A percentile compares a stretch with the other conserved stretches of the same genome.
phyloP scores from a whole-genome alignment of 108 stramenopile genomes.

The Skeletonema costatum region DNA sequence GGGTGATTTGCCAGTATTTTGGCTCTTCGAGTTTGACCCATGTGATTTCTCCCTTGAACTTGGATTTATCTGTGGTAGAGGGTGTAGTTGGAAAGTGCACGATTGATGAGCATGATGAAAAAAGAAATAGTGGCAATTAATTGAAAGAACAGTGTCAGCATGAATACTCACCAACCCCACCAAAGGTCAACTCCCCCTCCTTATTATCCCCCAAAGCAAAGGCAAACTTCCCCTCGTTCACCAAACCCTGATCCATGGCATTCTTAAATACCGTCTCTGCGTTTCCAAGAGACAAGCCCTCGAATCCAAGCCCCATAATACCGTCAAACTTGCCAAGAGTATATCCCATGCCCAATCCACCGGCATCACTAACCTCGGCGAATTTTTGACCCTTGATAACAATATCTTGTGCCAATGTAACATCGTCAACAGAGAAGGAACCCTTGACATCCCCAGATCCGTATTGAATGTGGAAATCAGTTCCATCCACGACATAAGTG shows the following conservation, averaged over 20 bases:
- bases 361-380: slow-evolving; percentile 93
- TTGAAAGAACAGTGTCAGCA: neutral
- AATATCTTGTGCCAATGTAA: slow-evolving; percentile 79
- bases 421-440: slow-evolving; percentile 70
- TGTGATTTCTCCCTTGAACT: slow-evolving; percentile 77
- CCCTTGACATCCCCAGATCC: slow-evolving; percentile 86
- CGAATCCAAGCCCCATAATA: slow-evolving; percentile 97
- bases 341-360: slow-evolving; percentile 96
- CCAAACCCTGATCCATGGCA: slow-evolving; percentile 81
- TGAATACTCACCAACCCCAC: slow-evolving; percentile 77
- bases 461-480: slow-evolving; percentile 86
- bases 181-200: slow-evolving; percentile 95
- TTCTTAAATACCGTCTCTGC: slow-evolving; percentile 93
- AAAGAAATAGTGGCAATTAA: neutral
- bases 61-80: slow-evolving; percentile 49
- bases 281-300: slow-evolving; percentile 84
- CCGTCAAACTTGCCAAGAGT: slow-evolving; percentile 97
- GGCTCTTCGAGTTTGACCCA: slow-evolving; percentile 78
- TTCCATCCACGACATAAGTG: slow-evolving; percentile 47
- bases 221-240: slow-evolving; percentile 87
- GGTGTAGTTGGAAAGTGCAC: slow-evolving; percentile 1
- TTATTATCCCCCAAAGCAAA: slow-evolving; percentile 95
- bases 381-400: slow-evolving; percentile 71
- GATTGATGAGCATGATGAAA: neutral
- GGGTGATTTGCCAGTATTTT: slow-evolving; percentile 92